Evolutionary conservation across 192 early-diverging fungal genomes (phyloP), one percentile per base, ranked within the genome.

Genomic region (Backusella parvicylindrica): DNA sequence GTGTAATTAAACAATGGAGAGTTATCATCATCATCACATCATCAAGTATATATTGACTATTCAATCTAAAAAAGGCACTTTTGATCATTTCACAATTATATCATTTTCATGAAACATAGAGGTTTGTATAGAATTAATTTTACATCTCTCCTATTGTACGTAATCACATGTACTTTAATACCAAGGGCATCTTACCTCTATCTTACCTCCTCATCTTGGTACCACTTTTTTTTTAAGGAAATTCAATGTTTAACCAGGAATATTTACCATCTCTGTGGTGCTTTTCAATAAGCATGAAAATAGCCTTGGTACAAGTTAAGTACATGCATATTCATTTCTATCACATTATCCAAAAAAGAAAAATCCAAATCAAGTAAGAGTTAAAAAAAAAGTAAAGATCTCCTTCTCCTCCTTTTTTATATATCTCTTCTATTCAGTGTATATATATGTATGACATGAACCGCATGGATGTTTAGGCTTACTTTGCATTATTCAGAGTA

Each of bases 291-390:
- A 5, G 16, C 18, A 47, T 21, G n/a, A 47, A n/a, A 47, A 47
- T 47, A 47, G 43, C 7, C 1, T 47, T 47, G 43, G 43, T 47
- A 6, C 43, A 47, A n/a, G 43, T 47, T 47, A 1, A n/a, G 16
- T 18, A 47, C 53, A 60, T 60, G 53, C 53, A 60, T 60, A 26
- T 23, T 12, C 21, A 28, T 23, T 28, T 12, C 3, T 12, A 60
- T 60, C 53, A 60, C 53, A 60, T 60, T 60, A 60, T 60, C 23
- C 23, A 60, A 60, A 60, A 60, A 60, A 60, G 53, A 60, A 60
- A 60, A 60, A 28, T 12, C 53, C 26, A 60, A 60, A 60, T 60
- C 23, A 12, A 60, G 53, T 26, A 60, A 60, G 21, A 28, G 2
- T 3, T 4, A 6, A 47, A 47, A 47, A 41, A 47, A 41, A 15